These are phyloP conservation scores for Rhamnella rubrinervis DNA, from an alignment of 331 rosid species.

Conservation along the genomic window DNA sequence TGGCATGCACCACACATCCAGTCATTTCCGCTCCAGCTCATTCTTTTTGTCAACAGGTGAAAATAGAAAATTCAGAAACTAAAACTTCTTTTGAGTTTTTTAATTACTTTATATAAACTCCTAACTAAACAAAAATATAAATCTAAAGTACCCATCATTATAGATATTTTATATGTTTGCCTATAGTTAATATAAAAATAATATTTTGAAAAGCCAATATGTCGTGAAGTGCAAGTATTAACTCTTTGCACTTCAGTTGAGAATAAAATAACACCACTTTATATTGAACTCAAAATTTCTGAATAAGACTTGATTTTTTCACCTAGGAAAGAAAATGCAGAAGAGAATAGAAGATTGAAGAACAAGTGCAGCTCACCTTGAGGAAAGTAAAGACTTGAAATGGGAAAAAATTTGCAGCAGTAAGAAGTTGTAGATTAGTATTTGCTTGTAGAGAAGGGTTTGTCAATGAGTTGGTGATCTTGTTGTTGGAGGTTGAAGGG, in stretches of 20 bases:
- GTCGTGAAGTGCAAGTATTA: too few species aligned
- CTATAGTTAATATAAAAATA: too few species aligned
- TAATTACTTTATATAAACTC: not conserved
- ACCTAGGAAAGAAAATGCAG: conserved; percentile 14
- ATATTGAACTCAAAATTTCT: too few species aligned
- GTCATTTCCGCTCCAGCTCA: conserved; percentile 98
- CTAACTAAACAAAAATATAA: not conserved
- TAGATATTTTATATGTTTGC: too few species aligned
- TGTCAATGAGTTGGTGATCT: conserved; percentile 50
- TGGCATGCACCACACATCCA: conserved; percentile 97
- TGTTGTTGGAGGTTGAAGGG: conserved; percentile 39
- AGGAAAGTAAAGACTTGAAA: conserved; percentile 9
- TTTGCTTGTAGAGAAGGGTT: conserved; percentile 21
- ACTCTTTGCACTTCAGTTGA: too few species aligned
- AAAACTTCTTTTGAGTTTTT: not conserved
- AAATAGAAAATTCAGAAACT: not conserved
- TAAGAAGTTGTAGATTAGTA: conserved; percentile 8
- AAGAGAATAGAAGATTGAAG: conserved; percentile 19
- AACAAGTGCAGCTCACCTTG: conserved; percentile 35
- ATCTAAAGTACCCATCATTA: too few species aligned
- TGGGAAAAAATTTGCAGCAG: too few species aligned
- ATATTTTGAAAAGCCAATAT: too few species aligned
- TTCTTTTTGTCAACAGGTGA: conserved; percentile 20
- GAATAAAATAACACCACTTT: too few species aligned
- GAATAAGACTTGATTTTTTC: too few species aligned